Evolutionary conservation across 2,329 filamentous ascomycete species (phyloP), one percentile per base, ranked within the genome.

Genomic region (Cephalotrichum gorgonifer): DNA sequence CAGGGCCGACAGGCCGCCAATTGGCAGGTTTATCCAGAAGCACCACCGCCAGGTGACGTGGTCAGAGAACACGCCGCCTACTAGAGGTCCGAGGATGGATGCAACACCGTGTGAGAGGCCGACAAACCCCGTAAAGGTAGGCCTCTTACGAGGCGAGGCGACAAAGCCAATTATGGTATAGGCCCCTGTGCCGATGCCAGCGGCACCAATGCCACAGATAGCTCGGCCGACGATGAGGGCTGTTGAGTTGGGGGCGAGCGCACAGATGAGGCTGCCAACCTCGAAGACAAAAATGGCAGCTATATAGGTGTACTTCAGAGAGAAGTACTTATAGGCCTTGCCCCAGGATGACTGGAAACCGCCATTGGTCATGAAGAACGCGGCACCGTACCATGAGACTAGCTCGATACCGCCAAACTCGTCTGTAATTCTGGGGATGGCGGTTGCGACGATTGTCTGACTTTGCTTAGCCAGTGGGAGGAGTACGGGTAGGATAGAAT

Each of bases 301-400:
- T 5, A 80, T 62, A 56, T 74, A 81, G 1, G 67, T 67, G 43
- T 64, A 68, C 58, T 71, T 72, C 52, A 78, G 66, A 7, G 70
- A 63, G 55, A 63, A 71, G 50, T 71, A 72, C 15, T 66, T 72
- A 54, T 72, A 74, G 39, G 72, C 53, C 48, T 69, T 70, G 30
- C 66, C 66, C 48, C 66, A 73, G n/a, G 65, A 64, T 43, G 69
- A 67, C 56, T 73, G 69, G 55, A 70, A 65, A 50, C 63, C 63
- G 12, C 67, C 72, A 23, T 72, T 58, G 2, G 71, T 72, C 54
- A 76, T 64, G 59, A 76, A 75, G 54, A 73, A 78, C 28, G 73
- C 73, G 2, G 75, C 76, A 54, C 69, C 72, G 51, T 76, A 75
- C 73, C 73, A 76, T 43, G 69, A 70, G 11, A 76, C 66, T 49